A percentile compares a stretch with the other conserved stretches of the same genome.
These are phyloP conservation scores for Arachnomyces sp. DNA, from an alignment of 2,329 filamentous ascomycete species.

Conservation along the genomic window DNA sequence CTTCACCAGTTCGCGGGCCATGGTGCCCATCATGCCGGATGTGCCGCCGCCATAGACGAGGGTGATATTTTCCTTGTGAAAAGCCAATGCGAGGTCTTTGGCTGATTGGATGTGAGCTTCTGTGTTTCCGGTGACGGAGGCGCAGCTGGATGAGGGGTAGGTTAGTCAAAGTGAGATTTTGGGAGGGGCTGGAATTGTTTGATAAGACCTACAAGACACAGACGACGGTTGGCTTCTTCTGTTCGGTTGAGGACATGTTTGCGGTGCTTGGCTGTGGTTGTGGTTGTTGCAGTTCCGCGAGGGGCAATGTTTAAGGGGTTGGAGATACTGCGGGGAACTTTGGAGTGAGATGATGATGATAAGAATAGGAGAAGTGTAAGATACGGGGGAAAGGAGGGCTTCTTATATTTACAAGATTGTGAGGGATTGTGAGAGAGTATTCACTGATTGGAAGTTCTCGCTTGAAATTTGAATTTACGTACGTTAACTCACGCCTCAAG, in stretches of 20 bases:
- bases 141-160: slow-evolving; percentile 56
- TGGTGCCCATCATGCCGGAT: slow-evolving; percentile 87
- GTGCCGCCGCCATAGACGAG: slow-evolving; percentile 95
- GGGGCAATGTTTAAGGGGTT: no score
- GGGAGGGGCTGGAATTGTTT: neutral
- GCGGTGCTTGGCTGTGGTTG: slow-evolving; percentile 1
- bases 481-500: no score
- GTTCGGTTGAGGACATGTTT: slow-evolving; percentile 11
- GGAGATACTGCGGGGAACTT: no score
- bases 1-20: slow-evolving; percentile 76
- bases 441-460: no score
- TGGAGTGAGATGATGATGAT: no score
- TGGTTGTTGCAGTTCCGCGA: no score
- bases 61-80: slow-evolving; percentile 68
- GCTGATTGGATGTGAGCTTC: slow-evolving; percentile 72
- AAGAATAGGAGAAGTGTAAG: no score
- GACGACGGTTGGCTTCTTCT: slow-evolving; percentile 53
- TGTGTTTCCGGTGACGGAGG: slow-evolving; percentile 64
- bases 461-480: no score
- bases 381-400: no score
- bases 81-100: slow-evolving; percentile 60
- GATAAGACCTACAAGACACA: slow-evolving; percentile 65
- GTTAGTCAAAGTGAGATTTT: slow-evolving; percentile 13
- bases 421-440: no score
- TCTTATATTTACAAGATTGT: no score